A percentile compares a stretch with the other conserved stretches of the same genome.
phyloP scores from a whole-genome alignment of 83 land plant species.

The Picea abies region DNA sequence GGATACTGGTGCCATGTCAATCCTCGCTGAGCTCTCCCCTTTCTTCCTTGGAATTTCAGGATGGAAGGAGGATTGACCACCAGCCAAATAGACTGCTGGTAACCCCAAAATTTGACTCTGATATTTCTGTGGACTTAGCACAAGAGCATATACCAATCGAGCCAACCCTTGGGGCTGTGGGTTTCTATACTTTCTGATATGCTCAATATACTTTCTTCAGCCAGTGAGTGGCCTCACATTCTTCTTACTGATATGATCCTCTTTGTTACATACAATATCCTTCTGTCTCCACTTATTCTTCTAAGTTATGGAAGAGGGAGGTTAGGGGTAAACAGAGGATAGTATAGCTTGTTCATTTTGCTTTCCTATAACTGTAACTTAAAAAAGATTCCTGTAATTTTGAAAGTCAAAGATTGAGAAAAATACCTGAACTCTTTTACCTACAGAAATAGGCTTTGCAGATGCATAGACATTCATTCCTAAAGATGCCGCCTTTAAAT shows the following conservation, averaged over 20 bases:
- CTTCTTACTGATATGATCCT: not conserved
- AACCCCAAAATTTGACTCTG: too few relatives aligned
- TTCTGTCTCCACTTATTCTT: not conserved
- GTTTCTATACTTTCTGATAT: not conserved
- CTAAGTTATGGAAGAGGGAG: not conserved
- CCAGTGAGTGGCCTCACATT: conserved; percentile 3
- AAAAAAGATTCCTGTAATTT: not conserved
- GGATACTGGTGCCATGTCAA: too few relatives aligned
- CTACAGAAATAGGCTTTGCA: conserved; percentile 61
- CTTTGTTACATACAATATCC: not conserved
- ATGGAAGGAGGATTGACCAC: too few relatives aligned
- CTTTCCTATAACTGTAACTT: not conserved
- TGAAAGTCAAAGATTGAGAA: not conserved
- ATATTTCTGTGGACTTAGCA: too few relatives aligned
- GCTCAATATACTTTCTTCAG: conserved; percentile 1
- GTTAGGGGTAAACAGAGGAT: not conserved
- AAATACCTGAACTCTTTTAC: conserved; percentile 68
- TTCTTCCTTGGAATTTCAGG: too few relatives aligned
- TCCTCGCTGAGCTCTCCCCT: too few relatives aligned
- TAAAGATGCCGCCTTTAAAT: conserved; percentile 56
- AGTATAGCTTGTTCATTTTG: not conserved
- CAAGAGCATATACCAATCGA: too few relatives aligned
- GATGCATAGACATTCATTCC: conserved; percentile 64
- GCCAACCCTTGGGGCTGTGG: too few relatives aligned
- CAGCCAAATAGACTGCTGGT: too few relatives aligned